Conservation (phyloP, 129 eudicot species). For the Artemisia annua region DNA sequence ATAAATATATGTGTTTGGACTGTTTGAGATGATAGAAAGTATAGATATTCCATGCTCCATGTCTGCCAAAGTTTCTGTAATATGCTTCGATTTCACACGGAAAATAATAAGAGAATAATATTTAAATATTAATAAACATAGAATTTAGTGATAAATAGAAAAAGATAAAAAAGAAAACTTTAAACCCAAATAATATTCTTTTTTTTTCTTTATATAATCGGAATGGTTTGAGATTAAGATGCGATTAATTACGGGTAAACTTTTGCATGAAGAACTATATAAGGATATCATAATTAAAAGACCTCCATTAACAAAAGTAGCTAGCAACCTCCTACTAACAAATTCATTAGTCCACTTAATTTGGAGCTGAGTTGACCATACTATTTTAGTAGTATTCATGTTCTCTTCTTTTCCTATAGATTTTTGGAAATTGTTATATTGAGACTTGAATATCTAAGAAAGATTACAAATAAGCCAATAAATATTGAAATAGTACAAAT, state of each 20-base stretch:
- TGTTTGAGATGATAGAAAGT: constrained; percentile 27
- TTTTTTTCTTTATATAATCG: constrained; percentile 16
- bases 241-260: constrained; percentile 23
- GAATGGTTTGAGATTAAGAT: constrained; percentile 33
- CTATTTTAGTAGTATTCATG: constrained; percentile 3
- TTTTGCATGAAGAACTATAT: constrained; percentile 14
- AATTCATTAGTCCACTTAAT: constrained; percentile 22
- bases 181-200: constrained; percentile 36
- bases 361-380: constrained; percentile 27
- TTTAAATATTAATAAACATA: background rate
- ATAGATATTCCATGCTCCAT: constrained; percentile 33
- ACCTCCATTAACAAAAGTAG: constrained; percentile 37
- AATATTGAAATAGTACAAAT: too few relatives aligned
- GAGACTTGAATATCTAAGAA: background rate
- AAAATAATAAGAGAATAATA: constrained; percentile 18
- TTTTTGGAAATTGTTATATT: background rate
- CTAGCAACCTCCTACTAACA: constrained; percentile 10
- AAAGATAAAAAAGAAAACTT: background rate
- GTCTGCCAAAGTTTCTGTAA: constrained; percentile 23
- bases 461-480: background rate
- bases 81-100: constrained; percentile 9
- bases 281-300: constrained; percentile 22
- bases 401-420: background rate
- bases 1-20: background rate
- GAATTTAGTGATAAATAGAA: background rate